A percentile compares a stretch with the other conserved stretches of the same genome.
These are phyloP conservation scores for Bolboschoenoplectus hybrid DNA, from an alignment of 202 grass and related monocot species.

Conservation along the genomic window DNA sequence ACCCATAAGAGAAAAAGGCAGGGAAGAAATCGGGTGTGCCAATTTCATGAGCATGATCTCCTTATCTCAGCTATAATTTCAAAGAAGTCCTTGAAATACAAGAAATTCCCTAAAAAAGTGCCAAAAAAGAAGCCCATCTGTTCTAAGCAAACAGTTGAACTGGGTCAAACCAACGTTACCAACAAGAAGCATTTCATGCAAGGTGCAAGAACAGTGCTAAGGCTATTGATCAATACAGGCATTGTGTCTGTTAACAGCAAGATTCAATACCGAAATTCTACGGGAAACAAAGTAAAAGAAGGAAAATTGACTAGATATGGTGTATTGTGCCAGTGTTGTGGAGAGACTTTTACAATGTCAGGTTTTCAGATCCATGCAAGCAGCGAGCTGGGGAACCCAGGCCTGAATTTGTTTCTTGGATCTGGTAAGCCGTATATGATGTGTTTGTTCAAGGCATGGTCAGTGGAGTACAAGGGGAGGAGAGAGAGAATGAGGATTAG, in stretches of 20 bases:
- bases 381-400: conserved; percentile 45
- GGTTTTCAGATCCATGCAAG: conserved; percentile 72
- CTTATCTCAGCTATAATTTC: conserved; percentile 67
- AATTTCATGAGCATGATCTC: conserved; percentile 65
- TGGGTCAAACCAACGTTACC: conserved; percentile 43
- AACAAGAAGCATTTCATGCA: conserved; percentile 34
- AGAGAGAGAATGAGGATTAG: conserved; percentile 54
- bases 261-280: conserved; percentile 59
- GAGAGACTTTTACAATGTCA: conserved; percentile 57
- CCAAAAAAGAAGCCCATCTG: not conserved
- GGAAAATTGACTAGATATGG: conserved; percentile 67
- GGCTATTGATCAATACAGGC: conserved; percentile 71
- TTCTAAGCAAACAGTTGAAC: conserved; percentile 4
- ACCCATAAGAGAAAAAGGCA: conserved; percentile 37
- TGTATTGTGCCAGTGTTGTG: conserved; percentile 74
- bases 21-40: conserved; percentile 38
- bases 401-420: conserved; percentile 80
- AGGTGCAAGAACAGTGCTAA: conserved; percentile 69
- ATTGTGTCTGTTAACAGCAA: conserved; percentile 51
- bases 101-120: conserved; percentile 36
- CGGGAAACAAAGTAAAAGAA: conserved; percentile 59
- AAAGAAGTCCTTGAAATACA: conserved; percentile 50
- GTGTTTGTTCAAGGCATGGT: conserved; percentile 88
- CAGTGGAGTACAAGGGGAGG: conserved; percentile 65
- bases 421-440: conserved; percentile 75